Percentiles rank a stretch among this genome's conserved stretches.
These are phyloP conservation scores for Yamadazyma nakazawae DNA, from an alignment of 805 yeast genomes.

Conservation along the genomic window DNA sequence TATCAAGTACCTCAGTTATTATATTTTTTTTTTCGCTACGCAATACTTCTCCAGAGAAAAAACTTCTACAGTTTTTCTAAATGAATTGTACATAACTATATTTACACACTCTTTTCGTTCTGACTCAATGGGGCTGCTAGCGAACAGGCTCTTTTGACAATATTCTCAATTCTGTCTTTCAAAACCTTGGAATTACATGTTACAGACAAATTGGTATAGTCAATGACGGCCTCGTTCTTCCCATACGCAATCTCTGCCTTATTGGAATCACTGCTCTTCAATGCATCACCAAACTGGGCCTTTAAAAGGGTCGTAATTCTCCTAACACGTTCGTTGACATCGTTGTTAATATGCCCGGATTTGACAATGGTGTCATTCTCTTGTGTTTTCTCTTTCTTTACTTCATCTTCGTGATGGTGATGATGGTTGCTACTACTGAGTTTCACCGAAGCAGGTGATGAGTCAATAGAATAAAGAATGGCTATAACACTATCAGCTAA, in stretches of 20 bases:
- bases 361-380: slow-evolving; percentile 10
- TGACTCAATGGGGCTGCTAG: slow-evolving; percentile 81
- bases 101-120: slow-evolving; percentile 20
- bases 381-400: slow-evolving; percentile 18
- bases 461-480: slow-evolving; percentile 84
- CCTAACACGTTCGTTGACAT: slow-evolving; percentile 30
- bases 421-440: slow-evolving; percentile 61
- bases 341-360: slow-evolving; percentile 25
- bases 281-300: slow-evolving; percentile 87
- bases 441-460: slow-evolving; percentile 93
- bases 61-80: neutral
- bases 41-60: neutral
- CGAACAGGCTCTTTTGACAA: slow-evolving; percentile 71
- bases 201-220: slow-evolving; percentile 63
- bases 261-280: slow-evolving; percentile 38
- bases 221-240: slow-evolving; percentile 65
- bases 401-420: slow-evolving; percentile 26
- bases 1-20: too few relatives aligned
- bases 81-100: neutral
- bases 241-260: slow-evolving; percentile 72
- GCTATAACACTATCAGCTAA: slow-evolving; percentile 94
- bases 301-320: slow-evolving; percentile 61
- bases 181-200: slow-evolving; percentile 70
- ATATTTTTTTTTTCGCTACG: neutral
- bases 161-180: slow-evolving; percentile 77